Conservation (phyloP, 352 stramenopile genomes). For the Globisporangium viniferum region DNA sequence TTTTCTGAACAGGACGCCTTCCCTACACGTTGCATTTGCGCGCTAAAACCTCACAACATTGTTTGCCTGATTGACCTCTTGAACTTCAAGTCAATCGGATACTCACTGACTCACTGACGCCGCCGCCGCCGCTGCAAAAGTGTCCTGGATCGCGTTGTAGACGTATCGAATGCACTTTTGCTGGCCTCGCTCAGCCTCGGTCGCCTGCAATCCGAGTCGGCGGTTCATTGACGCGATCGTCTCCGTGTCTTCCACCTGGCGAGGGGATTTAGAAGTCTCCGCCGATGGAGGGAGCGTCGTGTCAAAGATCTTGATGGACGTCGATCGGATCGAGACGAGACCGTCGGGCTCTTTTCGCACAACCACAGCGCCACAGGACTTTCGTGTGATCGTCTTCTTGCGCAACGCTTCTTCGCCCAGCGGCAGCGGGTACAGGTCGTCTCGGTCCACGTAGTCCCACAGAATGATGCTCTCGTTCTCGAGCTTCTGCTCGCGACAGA, state of each 20-base stretch:
- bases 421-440: conserved; percentile 41
- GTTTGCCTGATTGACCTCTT: neutral
- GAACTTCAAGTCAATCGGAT: neutral
- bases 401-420: conserved; percentile 10
- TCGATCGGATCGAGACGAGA: conserved; percentile 55
- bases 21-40: neutral
- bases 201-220: conserved; percentile 50
- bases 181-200: conserved; percentile 41
- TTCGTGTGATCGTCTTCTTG: conserved; percentile 36
- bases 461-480: conserved; percentile 38
- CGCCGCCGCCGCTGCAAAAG: conserved; percentile 4
- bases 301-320: conserved; percentile 58
- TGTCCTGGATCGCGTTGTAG: conserved; percentile 38
- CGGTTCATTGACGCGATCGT: conserved; percentile 34
- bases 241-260: conserved; percentile 21
- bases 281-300: conserved; percentile 24
- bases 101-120: neutral
- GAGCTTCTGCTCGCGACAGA: conserved; percentile 39
- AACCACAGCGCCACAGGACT: conserved; percentile 47
- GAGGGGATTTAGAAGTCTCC: neutral
- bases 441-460: conserved; percentile 71
- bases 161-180: conserved; percentile 54
- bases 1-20: neutral
- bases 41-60: neutral
- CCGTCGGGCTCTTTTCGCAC: conserved; percentile 36